phyloP scores from a whole-genome alignment of 345 rosid genomes.

The Eucalyptus decipiens region DNA sequence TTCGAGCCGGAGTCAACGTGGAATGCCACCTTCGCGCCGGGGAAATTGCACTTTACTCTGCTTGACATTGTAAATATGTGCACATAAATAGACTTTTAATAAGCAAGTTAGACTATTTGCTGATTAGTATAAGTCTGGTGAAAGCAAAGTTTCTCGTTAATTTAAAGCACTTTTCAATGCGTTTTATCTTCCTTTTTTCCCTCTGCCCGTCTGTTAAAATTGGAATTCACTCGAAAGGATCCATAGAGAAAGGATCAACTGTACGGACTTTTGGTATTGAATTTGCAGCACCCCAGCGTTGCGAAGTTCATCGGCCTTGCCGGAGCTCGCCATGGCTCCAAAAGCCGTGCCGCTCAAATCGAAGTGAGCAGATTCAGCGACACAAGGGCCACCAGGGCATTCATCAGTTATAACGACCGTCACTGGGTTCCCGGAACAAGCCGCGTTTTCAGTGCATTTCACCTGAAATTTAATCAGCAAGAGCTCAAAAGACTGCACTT shows the following conservation, averaged over 20 bases:
- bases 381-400: slow-evolving; percentile 51
- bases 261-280: slow-evolving; percentile 29
- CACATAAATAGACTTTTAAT: neutral
- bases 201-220: neutral
- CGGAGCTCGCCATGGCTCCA: slow-evolving; percentile 65
- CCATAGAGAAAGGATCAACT: neutral
- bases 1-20: slow-evolving; percentile 41
- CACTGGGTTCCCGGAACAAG: slow-evolving; percentile 50
- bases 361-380: slow-evolving; percentile 37
- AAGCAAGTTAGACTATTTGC: neutral
- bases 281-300: slow-evolving; percentile 40
- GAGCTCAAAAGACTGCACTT: neutral
- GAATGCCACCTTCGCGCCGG: slow-evolving; percentile 20
- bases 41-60: slow-evolving; percentile 48
- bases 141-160: neutral
- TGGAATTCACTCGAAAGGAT: neutral
- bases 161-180: neutral
- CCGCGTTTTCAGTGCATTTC: slow-evolving; percentile 38
- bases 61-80: neutral
- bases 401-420: slow-evolving; percentile 56
- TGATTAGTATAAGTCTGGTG: neutral
- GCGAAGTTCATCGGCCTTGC: slow-evolving; percentile 36
- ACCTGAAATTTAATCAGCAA: slow-evolving; percentile 6
- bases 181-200: neutral
- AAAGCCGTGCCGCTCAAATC: slow-evolving; percentile 66